phyloP scores from a whole-genome alignment of 2,329 filamentous ascomycete genomes.

The Trichophyton verrucosum region DNA sequence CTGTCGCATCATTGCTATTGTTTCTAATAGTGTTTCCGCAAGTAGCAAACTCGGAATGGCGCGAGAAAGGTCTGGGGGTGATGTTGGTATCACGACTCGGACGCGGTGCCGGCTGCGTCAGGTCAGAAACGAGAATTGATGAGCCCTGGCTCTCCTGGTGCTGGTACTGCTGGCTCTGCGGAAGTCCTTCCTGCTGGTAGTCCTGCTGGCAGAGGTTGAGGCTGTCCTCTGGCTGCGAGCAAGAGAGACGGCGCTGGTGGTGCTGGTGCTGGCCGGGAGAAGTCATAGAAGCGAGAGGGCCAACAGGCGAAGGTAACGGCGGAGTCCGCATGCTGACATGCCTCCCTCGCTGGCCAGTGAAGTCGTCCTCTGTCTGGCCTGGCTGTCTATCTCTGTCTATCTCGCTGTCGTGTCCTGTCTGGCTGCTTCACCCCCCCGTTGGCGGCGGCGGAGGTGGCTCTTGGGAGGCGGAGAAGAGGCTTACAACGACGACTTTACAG shows the following conservation, averaged over 20 bases:
- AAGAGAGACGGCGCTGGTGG: conserved; percentile 8
- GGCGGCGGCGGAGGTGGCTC: not conserved
- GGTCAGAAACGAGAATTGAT: conserved; percentile 13
- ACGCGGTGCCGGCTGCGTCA: conserved; percentile 2
- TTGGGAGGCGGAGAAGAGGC: not conserved
- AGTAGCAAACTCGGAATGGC: not conserved
- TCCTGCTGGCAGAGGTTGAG: conserved; percentile 8
- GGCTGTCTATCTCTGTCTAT: not conserved
- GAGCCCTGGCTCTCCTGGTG: not conserved
- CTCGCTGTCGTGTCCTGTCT: not conserved
- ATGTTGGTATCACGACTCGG: conserved; percentile 2
- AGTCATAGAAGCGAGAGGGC: conserved; percentile 22
- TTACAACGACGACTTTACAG: not conserved
- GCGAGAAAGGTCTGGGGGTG: not conserved
- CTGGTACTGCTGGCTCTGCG: not conserved
- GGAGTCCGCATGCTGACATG: conserved; percentile 28
- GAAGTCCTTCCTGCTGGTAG: not conserved
- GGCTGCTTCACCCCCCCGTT: not conserved
- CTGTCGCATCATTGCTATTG: not conserved
- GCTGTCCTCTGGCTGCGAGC: conserved; percentile 1
- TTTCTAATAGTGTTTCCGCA: not conserved
- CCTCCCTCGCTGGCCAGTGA: conserved; percentile 20
- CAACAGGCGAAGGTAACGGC: conserved; percentile 30
- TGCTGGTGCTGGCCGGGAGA: conserved; percentile 8
- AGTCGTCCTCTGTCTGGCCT: not conserved